Conservation (phyloP, 306 rosid genomes). For the Adenanthera pavonina region DNA sequence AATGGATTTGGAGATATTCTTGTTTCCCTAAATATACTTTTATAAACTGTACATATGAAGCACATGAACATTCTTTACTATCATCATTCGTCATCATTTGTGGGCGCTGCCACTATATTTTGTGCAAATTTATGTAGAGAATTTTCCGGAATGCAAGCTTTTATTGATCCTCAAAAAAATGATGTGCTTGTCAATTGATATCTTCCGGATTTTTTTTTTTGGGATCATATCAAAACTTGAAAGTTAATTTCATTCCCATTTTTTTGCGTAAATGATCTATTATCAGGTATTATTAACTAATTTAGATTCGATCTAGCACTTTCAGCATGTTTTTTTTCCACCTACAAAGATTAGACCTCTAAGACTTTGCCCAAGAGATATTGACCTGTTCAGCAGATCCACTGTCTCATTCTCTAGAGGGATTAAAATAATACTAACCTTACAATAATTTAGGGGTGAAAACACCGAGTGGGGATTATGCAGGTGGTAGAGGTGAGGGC, state of each 20-base stretch:
- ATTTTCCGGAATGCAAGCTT: neutral
- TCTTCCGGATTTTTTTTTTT: neutral
- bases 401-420: neutral
- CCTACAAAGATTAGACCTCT: too few species aligned
- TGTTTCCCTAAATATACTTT: neutral
- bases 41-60: neutral
- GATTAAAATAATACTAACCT: neutral
- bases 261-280: too few species aligned
- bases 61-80: neutral
- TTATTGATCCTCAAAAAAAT: neutral
- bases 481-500: neutral
- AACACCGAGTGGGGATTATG: neutral
- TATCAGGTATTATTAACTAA: too few species aligned
- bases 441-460: neutral
- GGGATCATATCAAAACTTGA: neutral
- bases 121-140: neutral
- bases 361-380: too few species aligned
- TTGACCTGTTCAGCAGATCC: too few species aligned
- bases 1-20: neutral
- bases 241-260: neutral
- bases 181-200: neutral
- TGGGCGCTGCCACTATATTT: neutral
- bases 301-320: too few species aligned
- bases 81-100: neutral
- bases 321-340: too few species aligned